A percentile compares a stretch with the other conserved stretches of the same genome.
phyloP scores from a whole-genome alignment of 2,329 filamentous ascomycete genomes.

The Didymellaceae sp. region DNA sequence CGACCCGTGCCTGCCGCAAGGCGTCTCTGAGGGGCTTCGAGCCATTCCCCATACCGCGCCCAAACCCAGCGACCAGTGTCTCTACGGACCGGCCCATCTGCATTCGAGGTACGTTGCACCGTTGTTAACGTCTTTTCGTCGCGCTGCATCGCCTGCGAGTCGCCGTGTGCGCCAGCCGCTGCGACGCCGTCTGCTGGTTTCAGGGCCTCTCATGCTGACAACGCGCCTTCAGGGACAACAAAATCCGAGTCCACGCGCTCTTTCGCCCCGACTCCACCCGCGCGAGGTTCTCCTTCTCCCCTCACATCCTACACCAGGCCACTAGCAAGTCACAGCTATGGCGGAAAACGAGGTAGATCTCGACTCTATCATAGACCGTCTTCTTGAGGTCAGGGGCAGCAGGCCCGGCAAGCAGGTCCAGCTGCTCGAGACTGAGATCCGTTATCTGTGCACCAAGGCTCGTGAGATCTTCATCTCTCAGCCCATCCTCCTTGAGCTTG shows the following conservation, averaged over 20 bases:
- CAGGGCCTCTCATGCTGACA: slow-evolving; percentile 31
- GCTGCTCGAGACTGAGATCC: slow-evolving; percentile 93
- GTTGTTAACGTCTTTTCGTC: slow-evolving; percentile 1
- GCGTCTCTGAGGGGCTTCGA: slow-evolving; percentile 50
- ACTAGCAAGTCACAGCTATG: slow-evolving; percentile 61
- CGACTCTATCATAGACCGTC: slow-evolving; percentile 98
- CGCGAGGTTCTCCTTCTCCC: slow-evolving; percentile 43
- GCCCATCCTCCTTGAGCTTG: slow-evolving; percentile 94
- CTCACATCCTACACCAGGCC: slow-evolving; percentile 29
- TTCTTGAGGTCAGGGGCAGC: slow-evolving; percentile 96
- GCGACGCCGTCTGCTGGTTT: slow-evolving; percentile 14
- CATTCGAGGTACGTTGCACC: slow-evolving; percentile 41
- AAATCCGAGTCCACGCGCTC: slow-evolving; percentile 34
- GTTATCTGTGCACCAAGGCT: slow-evolving; percentile 96
- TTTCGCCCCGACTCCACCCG: slow-evolving; percentile 32
- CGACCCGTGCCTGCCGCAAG: slow-evolving; percentile 42
- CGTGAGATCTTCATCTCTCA: slow-evolving; percentile 99
- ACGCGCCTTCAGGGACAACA: slow-evolving; percentile 25
- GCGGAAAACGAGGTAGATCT: slow-evolving; percentile 93
- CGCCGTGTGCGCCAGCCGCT: slow-evolving; percentile 9
- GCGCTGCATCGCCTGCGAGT: neutral
- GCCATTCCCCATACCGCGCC: slow-evolving; percentile 45
- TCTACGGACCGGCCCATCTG: slow-evolving; percentile 27
- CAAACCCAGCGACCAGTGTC: slow-evolving; percentile 29
- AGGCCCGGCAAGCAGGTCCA: slow-evolving; percentile 98